phyloP scores from a whole-genome alignment of 2,329 filamentous ascomycete species.

The Lecanicillium sp. region DNA sequence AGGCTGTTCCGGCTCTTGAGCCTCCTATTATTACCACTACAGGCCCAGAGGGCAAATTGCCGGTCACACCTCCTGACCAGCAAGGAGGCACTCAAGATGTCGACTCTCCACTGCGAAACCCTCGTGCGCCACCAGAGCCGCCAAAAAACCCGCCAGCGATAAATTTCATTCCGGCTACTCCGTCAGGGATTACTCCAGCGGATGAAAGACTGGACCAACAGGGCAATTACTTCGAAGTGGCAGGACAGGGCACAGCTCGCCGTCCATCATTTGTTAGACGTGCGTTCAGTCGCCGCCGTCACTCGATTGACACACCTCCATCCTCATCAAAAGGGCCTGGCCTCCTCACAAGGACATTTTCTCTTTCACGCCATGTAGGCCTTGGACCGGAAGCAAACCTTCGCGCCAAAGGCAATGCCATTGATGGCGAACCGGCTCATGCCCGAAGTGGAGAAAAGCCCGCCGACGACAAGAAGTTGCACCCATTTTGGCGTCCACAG shows the following conservation, averaged over 20 bases:
- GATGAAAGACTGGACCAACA: conserved; percentile 42
- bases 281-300: conserved; percentile 41
- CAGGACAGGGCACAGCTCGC: conserved; percentile 34
- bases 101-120: conserved; percentile 55
- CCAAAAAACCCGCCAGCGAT: conserved; percentile 34
- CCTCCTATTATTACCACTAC: conserved; percentile 31
- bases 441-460: conserved; percentile 36
- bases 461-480: conserved; percentile 44
- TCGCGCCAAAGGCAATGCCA: conserved; percentile 18
- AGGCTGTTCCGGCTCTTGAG: conserved; percentile 16
- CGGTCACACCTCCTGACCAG: conserved; percentile 45
- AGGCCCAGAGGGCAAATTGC: conserved; percentile 28
- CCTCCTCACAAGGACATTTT: conserved; percentile 43
- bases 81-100: conserved; percentile 42
- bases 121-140: conserved; percentile 48
- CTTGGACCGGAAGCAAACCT: conserved; percentile 19
- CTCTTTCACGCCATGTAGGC: conserved; percentile 36
- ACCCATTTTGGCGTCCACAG: conserved; percentile 54
- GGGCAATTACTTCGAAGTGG: conserved; percentile 45
- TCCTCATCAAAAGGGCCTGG: conserved; percentile 29
- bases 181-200: conserved; percentile 49
- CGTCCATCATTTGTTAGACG: conserved; percentile 44
- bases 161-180: conserved; percentile 55
- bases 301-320: conserved; percentile 33
- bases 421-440: conserved; percentile 24